Base-by-base conservation (phyloP, 2,329 filamentous ascomycete genomes). In the Penicillium corylophilum region DNA sequence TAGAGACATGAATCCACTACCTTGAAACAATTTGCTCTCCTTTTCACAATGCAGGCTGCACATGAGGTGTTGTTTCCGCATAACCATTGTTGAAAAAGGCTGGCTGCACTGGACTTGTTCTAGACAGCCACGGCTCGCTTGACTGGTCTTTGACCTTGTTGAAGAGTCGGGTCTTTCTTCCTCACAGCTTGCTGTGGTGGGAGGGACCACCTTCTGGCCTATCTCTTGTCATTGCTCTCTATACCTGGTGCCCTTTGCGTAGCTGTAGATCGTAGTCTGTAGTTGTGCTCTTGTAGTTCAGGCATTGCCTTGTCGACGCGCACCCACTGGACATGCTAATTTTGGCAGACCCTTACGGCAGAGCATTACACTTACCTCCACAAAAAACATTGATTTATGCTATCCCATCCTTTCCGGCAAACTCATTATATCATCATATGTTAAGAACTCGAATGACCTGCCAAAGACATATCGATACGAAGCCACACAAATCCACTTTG, bases 31-130 rank as follows among this genome's bases (percentile, higher is more conserved):
- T 47, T 42, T 50, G 48, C 50, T 52, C 46, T 69, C 74, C 72
- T 75, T 69, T 71, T 69, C 71, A 75, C 77, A 79, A 81, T 81
- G 79, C 77, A 81, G 78, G 78, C 77, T 77, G 79, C 79, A 81
- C 78, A 67, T 72, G 68, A 73, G 78, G 79, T 81, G 79, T 76
- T 72, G 72, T 62, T 66, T 72, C 74, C 79, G 79, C 71, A 76
- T 77, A 81, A 81, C 78, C 79, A 81, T 81, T 80, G 76, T 68
- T 79, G 76, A 75, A 70, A 20, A 69, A 66, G 65, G 60, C 56
- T 68, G 63, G 56, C 54, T 56, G 55, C 48, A 50, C 43, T 49
- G 38, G 55, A 53, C 46, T 53, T 35, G 39, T 39, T 55, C 50
- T 46, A 42, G 53, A 48, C 49, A 49, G 53, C 51, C 49, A 49